Evolutionary conservation across 2,329 filamentous ascomycete species (phyloP).

Genomic region (Neophaeococcomyces aloes): DNA sequence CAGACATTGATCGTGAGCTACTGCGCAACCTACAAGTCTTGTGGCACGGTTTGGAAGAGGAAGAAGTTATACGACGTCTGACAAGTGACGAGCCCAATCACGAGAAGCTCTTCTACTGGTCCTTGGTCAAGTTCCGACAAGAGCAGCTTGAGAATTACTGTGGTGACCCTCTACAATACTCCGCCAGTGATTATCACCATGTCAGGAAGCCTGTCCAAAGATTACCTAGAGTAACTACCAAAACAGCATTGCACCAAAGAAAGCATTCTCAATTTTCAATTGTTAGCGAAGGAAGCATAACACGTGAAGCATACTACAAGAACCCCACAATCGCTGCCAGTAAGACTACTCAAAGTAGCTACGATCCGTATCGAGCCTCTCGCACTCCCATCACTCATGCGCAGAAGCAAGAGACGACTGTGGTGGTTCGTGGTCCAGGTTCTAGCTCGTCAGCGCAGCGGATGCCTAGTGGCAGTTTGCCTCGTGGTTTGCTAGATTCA

Average conservation of each 20-base stretch:
- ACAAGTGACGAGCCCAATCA: conserved; percentile 62
- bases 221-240: conserved; percentile 24
- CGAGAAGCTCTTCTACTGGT: conserved; percentile 85
- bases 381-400: conserved; percentile 40
- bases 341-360: conserved; percentile 48
- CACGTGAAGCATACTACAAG: conserved; percentile 40
- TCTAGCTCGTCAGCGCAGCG: conserved; percentile 14
- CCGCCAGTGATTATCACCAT: conserved; percentile 84
- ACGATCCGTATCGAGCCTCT: conserved; percentile 74
- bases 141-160: conserved; percentile 77
- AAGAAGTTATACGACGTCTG: conserved; percentile 60
- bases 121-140: conserved; percentile 71
- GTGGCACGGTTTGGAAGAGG: conserved; percentile 76
- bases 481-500: conserved; percentile 10
- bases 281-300: conserved; percentile 43
- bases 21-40: conserved; percentile 77
- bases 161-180: conserved; percentile 67
- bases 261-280: conserved; percentile 48
- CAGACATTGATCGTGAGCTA: conserved; percentile 70
- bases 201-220: conserved; percentile 33
- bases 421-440: conserved; percentile 52
- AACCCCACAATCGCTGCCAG: conserved; percentile 34
- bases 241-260: conserved; percentile 28
- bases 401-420: conserved; percentile 52
- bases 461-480: conserved; percentile 8